Base-by-base conservation (phyloP, 148 eudicot species). In the Salicornia ramosissima region DNA sequence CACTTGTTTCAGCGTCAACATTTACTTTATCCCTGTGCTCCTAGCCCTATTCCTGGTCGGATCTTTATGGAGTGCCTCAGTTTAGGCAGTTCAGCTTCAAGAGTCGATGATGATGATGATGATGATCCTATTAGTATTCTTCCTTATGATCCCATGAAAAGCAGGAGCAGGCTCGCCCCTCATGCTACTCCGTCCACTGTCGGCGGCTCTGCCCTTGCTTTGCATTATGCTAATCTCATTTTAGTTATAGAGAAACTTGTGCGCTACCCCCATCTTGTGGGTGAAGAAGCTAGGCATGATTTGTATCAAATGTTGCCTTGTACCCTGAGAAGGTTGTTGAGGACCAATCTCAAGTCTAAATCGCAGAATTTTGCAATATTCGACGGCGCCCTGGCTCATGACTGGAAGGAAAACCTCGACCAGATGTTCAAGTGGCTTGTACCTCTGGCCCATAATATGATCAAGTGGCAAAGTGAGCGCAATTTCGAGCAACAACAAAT, bases 391-490 rank as follows among this genome's bases (percentile, higher is more conserved):
- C 69, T 94, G 36, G 99, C 97, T 39, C 93, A 89, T 70, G 93
- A 82, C 73, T 94, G 97, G 97, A 87, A 83, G 79, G 96, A 83
- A 57, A 86, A 71, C 80, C 82, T 91, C 13, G 91, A 86, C 12
- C 77, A 64, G 62, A 76, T 86, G 51, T 79, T 94, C 22, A 80
- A 74, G 66, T 88, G 96, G 97, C 83, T 94, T 46, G 88, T 91
- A 16, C 99, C 96, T 9, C 34, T 94, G 46, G 99, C 99, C 12
- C 96, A 89, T 66, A 91, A 91, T 78, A 94, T 82, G 96, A 87
- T 94, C 70, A 80, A 86, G 81, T 94, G 99, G 99, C 99, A 94
- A 77, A 88, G 85, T 61, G 99, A 94, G 77, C 78, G 99, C 1
- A 94, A 83, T 58, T 83, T 94, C 6, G 99, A 94, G 82, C 96